A percentile compares a stretch with the other conserved stretches of the same genome.
These are phyloP conservation scores for Peterozyma toletana DNA, from an alignment of 805 yeast species.

Conservation along the genomic window DNA sequence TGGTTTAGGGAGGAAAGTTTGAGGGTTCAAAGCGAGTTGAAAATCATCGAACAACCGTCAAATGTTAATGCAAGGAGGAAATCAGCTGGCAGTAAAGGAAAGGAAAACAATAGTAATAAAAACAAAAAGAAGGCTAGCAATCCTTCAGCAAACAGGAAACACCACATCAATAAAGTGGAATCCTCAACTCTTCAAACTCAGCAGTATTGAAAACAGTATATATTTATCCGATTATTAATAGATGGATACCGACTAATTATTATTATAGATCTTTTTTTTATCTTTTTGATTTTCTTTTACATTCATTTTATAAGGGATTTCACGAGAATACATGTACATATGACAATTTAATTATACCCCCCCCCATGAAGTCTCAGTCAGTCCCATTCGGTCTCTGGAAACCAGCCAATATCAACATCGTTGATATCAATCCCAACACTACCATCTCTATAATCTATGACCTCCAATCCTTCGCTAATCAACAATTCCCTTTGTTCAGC, in stretches of 20 bases:
- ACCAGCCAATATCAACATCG: conserved; percentile 52
- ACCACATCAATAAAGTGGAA: no score
- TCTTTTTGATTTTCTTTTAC: no score
- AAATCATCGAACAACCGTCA: conserved; percentile 3
- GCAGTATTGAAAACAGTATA: no score
- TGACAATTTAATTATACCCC: neutral
- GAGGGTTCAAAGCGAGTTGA: conserved; percentile 44
- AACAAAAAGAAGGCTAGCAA: no score
- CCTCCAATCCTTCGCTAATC: conserved; percentile 40
- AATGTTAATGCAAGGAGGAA: no score
- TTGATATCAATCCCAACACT: conserved; percentile 32
- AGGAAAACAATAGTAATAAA: neutral
- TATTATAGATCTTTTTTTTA: no score
- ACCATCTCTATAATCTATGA: conserved; percentile 17
- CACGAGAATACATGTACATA: neutral
- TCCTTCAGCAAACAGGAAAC: no score
- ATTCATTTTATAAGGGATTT: no score
- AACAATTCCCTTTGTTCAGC: conserved; percentile 37
- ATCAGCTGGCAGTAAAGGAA: neutral
- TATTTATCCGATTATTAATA: no score
- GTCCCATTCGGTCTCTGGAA: conserved; percentile 41
- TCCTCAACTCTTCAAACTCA: no score
- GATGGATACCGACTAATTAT: no score
- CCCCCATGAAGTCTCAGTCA: neutral
- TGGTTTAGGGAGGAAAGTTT: conserved; percentile 85